Evolutionary conservation across 148 eudicot genomes (phyloP), one percentile per base, ranked within the genome.

Genomic region (Oxyria digyna): DNA sequence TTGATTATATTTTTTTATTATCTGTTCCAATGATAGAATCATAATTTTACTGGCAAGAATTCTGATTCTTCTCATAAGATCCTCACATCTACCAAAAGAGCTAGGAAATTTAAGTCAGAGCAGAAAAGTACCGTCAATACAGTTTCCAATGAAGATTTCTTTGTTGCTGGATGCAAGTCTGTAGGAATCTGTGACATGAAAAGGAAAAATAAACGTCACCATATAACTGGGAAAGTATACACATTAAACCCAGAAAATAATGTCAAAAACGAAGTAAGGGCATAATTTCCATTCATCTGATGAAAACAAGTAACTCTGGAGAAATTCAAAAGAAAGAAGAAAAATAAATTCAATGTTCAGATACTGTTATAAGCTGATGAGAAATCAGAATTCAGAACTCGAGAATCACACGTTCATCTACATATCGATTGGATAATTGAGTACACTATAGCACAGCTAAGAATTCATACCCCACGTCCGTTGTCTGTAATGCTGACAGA

Each of bases 401-500:
- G 14, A 57, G 37, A 27, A 27, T 4, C 35, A 17, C 64, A 57
- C 12, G 37, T 29, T 27, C 37, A 29, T 57, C 35, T 27, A 29
- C n/a, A 29, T 13, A 5, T 13, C 14, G 8, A 27, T 27, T 57
- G 5, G 35, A 57, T 27, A 29, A 57, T 21, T 57, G 40, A 62
- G 32, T 26, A 62, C 14, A 41, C 15, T n/a, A 20, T 15, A 42
- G 11, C 42, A 18, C 18, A 52, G 43, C 31, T 54, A 33, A 35
- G 17, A 41, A 42, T 26, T 21, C 87, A 75, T 88, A 94, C 99
- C 96, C 99, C 99, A 43, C 99, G 97, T n/a, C 99, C 99, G 73
- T 94, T 81, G 80, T 94, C 99, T 14, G 82, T 78, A 63, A 94
- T 83, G 93, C 88, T 76, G 75, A 91, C 97, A 70, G 99, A 94